Percentiles rank a stretch among this genome's conserved stretches.
These are phyloP conservation scores for Malus domestica DNA, from an alignment of 306 rosid species.

Conservation along the genomic window ASM211411v1 NC_041805.1:10868001-10868500, in stretches of 20 bases:
- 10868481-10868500: background rate
- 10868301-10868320: conserved; percentile 72
- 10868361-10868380: conserved; percentile 23
- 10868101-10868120: conserved; percentile 55
- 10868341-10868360: conserved; percentile 33
- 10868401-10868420: conserved; percentile 44
- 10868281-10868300: conserved; percentile 83
- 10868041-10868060: background rate
- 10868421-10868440: background rate
- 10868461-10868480: background rate
- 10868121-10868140: conserved; percentile 90
- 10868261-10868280: conserved; percentile 86
- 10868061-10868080: conserved; percentile 1
- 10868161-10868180: conserved; percentile 71
- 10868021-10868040: background rate
- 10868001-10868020: too few relatives aligned
- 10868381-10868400: conserved; percentile 36
- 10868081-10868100: background rate
- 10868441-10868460: background rate
- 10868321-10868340: conserved; percentile 60
- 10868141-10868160: conserved; percentile 96
- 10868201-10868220: conserved; percentile 98
- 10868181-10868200: conserved; percentile 74
- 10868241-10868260: conserved; percentile 94
- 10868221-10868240: conserved; percentile 91